Conservation (phyloP, 257 asterid species). For the Rhazya stricta region DNA sequence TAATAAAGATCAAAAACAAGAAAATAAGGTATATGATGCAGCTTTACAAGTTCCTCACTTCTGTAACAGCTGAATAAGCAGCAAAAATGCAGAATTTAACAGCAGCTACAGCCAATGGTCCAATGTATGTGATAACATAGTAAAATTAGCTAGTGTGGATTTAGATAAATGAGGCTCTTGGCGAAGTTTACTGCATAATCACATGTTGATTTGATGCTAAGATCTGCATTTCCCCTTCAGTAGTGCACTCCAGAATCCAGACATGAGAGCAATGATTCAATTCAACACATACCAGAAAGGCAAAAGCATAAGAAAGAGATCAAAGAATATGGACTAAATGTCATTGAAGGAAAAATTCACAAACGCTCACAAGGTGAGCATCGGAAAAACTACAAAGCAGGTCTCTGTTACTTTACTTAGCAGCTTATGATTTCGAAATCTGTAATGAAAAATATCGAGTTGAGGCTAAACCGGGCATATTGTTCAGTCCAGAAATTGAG, state of each 20-base stretch:
- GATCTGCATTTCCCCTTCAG: background rate
- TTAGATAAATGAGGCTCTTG: background rate
- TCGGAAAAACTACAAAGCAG: background rate
- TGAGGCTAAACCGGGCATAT: background rate
- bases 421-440: background rate
- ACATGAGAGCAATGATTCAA: background rate
- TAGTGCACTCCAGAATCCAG: background rate
- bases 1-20: background rate
- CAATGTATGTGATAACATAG: background rate
- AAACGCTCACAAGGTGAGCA: background rate
- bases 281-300: background rate
- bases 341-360: background rate
- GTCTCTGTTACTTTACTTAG: background rate
- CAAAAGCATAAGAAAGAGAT: background rate
- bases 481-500: slow-evolving; percentile 4
- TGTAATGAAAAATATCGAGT: slow-evolving; percentile 9
- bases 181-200: background rate
- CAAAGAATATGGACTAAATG: background rate
- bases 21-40: background rate
- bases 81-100: background rate
- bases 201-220: background rate
- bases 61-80: background rate
- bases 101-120: background rate
- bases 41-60: background rate
- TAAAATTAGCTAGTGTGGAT: background rate